phyloP scores from a whole-genome alignment of 306 rosid species.

The Cicer arietinum region DNA sequence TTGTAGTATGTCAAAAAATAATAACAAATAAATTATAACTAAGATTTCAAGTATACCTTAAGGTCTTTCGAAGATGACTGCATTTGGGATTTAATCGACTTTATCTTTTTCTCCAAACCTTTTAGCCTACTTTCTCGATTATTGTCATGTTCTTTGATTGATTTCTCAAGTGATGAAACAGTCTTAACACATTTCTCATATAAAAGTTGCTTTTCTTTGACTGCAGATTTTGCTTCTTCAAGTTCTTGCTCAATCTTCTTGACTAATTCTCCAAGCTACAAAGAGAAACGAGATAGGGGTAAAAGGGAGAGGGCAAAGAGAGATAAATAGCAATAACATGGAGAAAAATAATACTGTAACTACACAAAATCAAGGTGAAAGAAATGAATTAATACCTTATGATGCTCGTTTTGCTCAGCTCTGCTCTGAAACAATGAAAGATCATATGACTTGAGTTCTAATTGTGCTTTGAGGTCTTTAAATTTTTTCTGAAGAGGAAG shows the following conservation, averaged over 20 bases:
- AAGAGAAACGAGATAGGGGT: slow-evolving; percentile 35
- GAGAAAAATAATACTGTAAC: slow-evolving; percentile 14
- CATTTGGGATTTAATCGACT: slow-evolving; percentile 70
- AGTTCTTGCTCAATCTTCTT: slow-evolving; percentile 88
- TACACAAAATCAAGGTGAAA: slow-evolving; percentile 22
- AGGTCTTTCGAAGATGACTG: slow-evolving; percentile 87
- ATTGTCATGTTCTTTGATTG: slow-evolving; percentile 83
- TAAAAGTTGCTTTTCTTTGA: slow-evolving; percentile 64
- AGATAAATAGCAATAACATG: slow-evolving; percentile 9
- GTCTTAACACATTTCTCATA: slow-evolving; percentile 66
- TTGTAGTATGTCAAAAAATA: slow-evolving; percentile 12
- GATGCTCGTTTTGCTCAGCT: slow-evolving; percentile 96
- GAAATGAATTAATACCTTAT: slow-evolving; percentile 70
- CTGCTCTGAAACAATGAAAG: slow-evolving; percentile 85
- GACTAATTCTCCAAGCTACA: slow-evolving; percentile 88
- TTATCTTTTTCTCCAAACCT: slow-evolving; percentile 81
- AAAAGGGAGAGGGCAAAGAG: slow-evolving; percentile 26
- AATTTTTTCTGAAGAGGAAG: slow-evolving; percentile 81
- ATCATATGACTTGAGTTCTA: slow-evolving; percentile 83
- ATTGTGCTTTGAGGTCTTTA: slow-evolving; percentile 68
- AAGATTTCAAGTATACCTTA: slow-evolving; percentile 60
- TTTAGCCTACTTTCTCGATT: slow-evolving; percentile 81
- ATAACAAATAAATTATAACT: slow-evolving; percentile 2
- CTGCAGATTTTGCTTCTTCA: slow-evolving; percentile 72
- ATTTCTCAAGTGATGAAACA: slow-evolving; percentile 76